Evolutionary conservation across 1,284 basidiomycete genomes (phyloP), one percentile per base, ranked within the genome.

Genomic region (Irpex lacteus): DNA sequence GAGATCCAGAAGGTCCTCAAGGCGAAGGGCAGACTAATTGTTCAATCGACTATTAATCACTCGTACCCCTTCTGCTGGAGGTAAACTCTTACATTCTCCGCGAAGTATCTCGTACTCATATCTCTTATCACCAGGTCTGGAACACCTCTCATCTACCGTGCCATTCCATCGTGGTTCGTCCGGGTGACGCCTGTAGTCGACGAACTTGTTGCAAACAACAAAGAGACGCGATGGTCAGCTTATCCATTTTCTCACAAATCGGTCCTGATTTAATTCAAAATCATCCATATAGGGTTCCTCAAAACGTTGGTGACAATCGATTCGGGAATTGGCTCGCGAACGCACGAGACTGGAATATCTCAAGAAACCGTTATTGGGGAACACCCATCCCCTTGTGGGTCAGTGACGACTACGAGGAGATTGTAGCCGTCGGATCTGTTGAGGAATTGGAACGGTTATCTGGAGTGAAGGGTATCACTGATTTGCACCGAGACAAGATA

Each of bases 331-430:
- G 98, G 98, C 83, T 99, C 64, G 90, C 93, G 59, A 98, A 98
- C 76, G 98, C 98, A 9, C 88, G 97, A 38, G 98, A 99, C 75
- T 99, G 98, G 98, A 99, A 98, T 76, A 85, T 99, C 68, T 98
- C 96, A n/a, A 86, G 98, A 68, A 99, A 99, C 82, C 88, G 98
- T 65, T 99, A 98, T 78, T 99, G 97, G 97, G 98, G 97, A 54
- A 99, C 97, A 5, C 98, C 98, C 5, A 90, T 99, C 67, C 98
- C 98, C 7, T 81, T 99, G 44, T 99, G 98, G 98, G 95, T 84
- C 37, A 96, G 92, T 71, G 95, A 97, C 2, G 97, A 99, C 77
- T 82, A 89, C 72, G 86, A 96, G 75, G 98, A 99, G 85, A 83
- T 98, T 67, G 85, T 98, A 52, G 94, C 89, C 70, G 80, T 99